Evolutionary conservation across 106 monocot species (phyloP).

Genomic region (Platanthera zijinensis): DNA sequence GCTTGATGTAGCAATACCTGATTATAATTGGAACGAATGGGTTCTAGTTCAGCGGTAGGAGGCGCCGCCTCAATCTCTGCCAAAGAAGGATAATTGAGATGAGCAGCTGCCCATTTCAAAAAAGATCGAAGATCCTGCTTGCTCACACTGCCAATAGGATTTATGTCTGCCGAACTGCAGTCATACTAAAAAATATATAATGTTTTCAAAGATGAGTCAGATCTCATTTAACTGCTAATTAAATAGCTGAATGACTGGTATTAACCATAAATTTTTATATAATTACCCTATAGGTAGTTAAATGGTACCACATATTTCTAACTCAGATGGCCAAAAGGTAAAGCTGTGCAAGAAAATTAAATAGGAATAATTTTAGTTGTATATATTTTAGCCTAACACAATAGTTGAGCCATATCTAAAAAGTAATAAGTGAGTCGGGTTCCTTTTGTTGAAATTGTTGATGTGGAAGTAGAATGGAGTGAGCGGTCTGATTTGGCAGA

Average conservation of each 20-base stretch:
- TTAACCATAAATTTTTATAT: too few relatives aligned
- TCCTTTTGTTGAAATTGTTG: too few relatives aligned
- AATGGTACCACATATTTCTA: too few relatives aligned
- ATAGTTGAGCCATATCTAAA: too few relatives aligned
- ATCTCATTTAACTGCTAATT: background rate
- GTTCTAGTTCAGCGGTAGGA: slow-evolving; percentile 96
- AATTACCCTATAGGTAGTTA: too few relatives aligned
- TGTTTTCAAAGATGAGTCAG: background rate
- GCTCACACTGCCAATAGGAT: slow-evolving; percentile 97
- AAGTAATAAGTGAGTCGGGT: too few relatives aligned
- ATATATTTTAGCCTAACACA: too few relatives aligned
- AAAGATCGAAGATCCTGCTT: slow-evolving; percentile 91
- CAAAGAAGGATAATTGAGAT: slow-evolving; percentile 79
- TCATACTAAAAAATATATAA: slow-evolving; percentile 58
- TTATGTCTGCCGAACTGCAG: slow-evolving; percentile 98
- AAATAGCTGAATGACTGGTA: background rate
- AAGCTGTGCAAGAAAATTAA: too few relatives aligned
- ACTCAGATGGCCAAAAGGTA: too few relatives aligned
- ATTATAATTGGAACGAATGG: slow-evolving; percentile 80
- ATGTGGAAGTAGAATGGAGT: too few relatives aligned
- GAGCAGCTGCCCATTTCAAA: slow-evolving; percentile 85
- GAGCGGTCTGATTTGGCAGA: too few relatives aligned
- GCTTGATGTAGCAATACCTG: slow-evolving; percentile 45
- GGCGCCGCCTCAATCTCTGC: slow-evolving; percentile 94
- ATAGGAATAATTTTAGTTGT: too few relatives aligned